phyloP scores from a whole-genome alignment of 345 rosid species.

The Iberis pinnata region DNA sequence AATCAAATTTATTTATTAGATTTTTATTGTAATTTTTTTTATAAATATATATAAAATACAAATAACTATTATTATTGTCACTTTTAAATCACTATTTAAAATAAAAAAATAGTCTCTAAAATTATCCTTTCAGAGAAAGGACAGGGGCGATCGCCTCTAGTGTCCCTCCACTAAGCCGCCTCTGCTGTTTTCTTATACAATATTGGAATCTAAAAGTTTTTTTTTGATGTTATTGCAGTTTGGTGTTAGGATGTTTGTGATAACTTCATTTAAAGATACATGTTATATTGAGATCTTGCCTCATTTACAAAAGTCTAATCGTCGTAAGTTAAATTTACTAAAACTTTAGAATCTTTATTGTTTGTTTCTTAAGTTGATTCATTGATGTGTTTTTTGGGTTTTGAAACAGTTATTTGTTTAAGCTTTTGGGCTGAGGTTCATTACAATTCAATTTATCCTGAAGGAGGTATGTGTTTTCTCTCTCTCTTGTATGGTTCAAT shows the following conservation, averaged over 20 bases:
- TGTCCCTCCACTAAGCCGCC: too few species aligned
- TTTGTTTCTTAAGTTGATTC: background rate
- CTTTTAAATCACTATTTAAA: too few species aligned
- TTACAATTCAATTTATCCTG: conserved; percentile 87
- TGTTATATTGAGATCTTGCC: conserved; percentile 90
- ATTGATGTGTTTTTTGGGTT: background rate
- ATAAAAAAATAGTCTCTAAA: too few species aligned
- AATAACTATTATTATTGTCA: too few species aligned
- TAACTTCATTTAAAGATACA: conserved; percentile 89
- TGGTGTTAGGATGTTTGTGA: conserved; percentile 79
- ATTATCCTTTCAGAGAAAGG: too few species aligned
- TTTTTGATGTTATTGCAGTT: conserved; percentile 41
- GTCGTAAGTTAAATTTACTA: conserved; percentile 43
- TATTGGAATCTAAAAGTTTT: background rate
- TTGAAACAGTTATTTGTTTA: conserved; percentile 61
- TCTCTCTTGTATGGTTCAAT: background rate
- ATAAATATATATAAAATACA: too few species aligned
- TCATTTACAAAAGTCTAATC: conserved; percentile 44
- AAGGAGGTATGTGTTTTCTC: conserved; percentile 49
- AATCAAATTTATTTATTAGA: too few species aligned
- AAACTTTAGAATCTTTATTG: background rate
- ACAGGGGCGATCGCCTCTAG: too few species aligned
- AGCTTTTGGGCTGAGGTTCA: conserved; percentile 99
- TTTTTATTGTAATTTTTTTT: too few species aligned
- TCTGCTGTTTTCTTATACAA: too few species aligned